Evolutionary conservation across 192 early-diverging fungal genomes (phyloP), one percentile per base, ranked within the genome.

Genomic region (Backusella luteola): DNA sequence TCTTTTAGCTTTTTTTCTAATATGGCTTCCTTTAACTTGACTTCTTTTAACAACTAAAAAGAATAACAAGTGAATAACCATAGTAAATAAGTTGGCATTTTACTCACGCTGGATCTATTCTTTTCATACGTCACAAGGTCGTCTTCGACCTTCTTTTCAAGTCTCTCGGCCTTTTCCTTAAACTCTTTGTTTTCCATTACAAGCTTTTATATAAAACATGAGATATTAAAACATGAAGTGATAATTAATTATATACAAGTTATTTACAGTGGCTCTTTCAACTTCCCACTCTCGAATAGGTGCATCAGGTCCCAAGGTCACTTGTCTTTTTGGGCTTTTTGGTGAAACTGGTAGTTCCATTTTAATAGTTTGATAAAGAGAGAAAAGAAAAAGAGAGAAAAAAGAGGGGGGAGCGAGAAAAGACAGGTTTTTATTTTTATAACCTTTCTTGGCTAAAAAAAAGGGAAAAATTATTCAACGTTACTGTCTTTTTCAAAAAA

Each of bases 231-330:
- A 11, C 8, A 39, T 39, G 38, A 12, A 44, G 19, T 44, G 42
- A 39, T 39, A 11, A 39, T 3, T 7, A 8, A 46, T 32, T 32
- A 32, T 32, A 32, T 32, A 2, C 34, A 3, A 21, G 34, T 2
- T 38, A 75, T 41, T 67, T 75, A 75, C 74, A 11, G 74, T 75
- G 9, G 74, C 74, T 67, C 74, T 66, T 67, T 75, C 74, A 2
- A 75, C 66, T 44, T 75, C 74, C 74, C 74, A 75, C 26, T 75
- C 74, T 19, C 67, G 66, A 34, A 75, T 67, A 67, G 74, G 74
- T 2, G 56, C 26, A 17, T 17, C 41, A n/a, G 74, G 74, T 32
- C 74, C 74, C 15, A 75, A 41, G 2, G 74, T 75, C 6, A 38
- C 41, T 34, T 66, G 56, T 67, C 74, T 66, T 34, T 46, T 67